Base-by-base conservation (phyloP, 768 basidiomycete species). In the Pleurotus tuber-regium region DNA sequence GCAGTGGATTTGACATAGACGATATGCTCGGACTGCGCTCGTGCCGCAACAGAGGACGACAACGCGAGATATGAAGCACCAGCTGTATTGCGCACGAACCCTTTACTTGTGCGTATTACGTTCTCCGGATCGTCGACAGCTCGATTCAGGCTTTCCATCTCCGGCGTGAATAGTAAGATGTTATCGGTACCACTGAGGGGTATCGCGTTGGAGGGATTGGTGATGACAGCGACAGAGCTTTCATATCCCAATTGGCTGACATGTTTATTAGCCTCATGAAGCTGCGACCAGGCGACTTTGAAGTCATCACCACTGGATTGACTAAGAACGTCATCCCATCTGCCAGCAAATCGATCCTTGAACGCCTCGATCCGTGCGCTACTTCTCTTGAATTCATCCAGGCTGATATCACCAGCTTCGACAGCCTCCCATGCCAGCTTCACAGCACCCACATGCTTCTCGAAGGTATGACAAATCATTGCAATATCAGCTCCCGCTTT, bases 381-480 rank as follows among this genome's bases (percentile, higher is more conserved):
- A 39, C 85, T 80, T 29, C 54, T 57, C 51, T 56, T 52, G 33
- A 86, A 53, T 30, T 63, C 68, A 1, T 66, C 72, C 8, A 72
- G 51, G 0, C 65, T 57, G 23, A 87, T 52, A 14, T 64, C 54
- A 3, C 81, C 82, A 1, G 58, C 59, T 41, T 66, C 60, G n/a
- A 85, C 60, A 0, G 84, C 85, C 12, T 62, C 60, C 59, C 77
- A 86, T 2, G 76, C 73, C 19, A 65, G 70, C 52, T 80, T 70
- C 1, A 89, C 53, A 0, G 85, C 81, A 0, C 75, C 78, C 10
- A 64, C 66, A 55, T 88, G 86, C 52, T 72, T 63, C 11, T 64
- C 67, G 50, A 79, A 75, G 6, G 74, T 80, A 59, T 88, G 87
- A 55, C 86, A 89, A 35, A 86, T 79, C 87, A 89, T 88, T 3